Evolutionary conservation across 2,329 filamentous ascomycete genomes (phyloP).

Genomic region (Xylariaceae sp.): DNA sequence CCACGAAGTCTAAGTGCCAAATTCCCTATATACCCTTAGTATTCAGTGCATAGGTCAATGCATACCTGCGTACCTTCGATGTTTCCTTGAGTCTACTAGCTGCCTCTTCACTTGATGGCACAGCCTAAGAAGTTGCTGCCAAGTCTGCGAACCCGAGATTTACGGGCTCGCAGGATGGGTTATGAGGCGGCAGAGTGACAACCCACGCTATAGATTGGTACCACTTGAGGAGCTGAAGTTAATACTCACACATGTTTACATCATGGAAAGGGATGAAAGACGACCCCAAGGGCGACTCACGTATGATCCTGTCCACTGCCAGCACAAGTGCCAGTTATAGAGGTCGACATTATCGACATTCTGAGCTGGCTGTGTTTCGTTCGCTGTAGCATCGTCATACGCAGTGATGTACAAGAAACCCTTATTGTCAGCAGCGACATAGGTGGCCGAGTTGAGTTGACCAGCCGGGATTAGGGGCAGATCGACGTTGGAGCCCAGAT

Average conservation of each 20-base stretch:
- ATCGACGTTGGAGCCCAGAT: conserved; percentile 22
- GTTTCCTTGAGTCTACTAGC: too few species aligned
- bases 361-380: conserved; percentile 11
- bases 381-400: conserved; percentile 22
- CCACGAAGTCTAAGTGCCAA: too few species aligned
- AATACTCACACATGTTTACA: too few species aligned
- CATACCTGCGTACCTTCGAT: too few species aligned
- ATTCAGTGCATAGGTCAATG: too few species aligned
- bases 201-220: conserved; percentile 26
- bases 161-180: conserved; percentile 26
- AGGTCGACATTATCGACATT: conserved; percentile 9
- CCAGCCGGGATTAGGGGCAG: conserved; percentile 16
- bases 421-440: conserved; percentile 6
- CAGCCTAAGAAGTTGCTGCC: too few species aligned
- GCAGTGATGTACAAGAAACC: conserved; percentile 19
- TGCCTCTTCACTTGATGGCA: too few species aligned
- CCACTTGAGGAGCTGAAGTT: too few species aligned
- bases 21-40: too few species aligned
- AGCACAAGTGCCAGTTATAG: conserved; percentile 24
- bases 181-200: conserved; percentile 19
- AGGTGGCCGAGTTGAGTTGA: not conserved
- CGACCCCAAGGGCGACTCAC: too few species aligned
- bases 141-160: too few species aligned
- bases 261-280: too few species aligned
- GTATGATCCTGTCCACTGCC: conserved; percentile 23